Base-by-base conservation (phyloP, 2,329 filamentous ascomycete genomes). In the Cercospora sp. region DNA sequence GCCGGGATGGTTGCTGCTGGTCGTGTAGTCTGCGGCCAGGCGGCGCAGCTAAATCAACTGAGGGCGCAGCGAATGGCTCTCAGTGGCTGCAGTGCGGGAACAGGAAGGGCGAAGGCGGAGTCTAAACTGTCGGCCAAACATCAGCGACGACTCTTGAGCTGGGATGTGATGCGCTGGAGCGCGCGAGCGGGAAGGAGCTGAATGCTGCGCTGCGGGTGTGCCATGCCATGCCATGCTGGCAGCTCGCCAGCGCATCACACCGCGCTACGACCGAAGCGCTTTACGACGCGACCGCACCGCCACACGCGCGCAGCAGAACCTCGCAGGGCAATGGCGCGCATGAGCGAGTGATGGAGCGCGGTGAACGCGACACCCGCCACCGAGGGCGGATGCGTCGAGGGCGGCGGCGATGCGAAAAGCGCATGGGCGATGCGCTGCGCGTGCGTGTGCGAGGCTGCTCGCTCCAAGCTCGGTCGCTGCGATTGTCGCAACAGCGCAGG, bases 181-280 rank as follows among this genome's bases (percentile, higher is more conserved):
- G 67, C 67, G 66, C 60, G 53, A 61, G 63, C 69, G 69, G 72
- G 66, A 70, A 53, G 61, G 67, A 70, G 69, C 62, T 36, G 72
- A 69, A 64, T 67, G 67, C 69, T 73, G 73, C 72, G 68, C 59
- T 67, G 66, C 70, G 68, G 70, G 68, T 63, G 31, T 61, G 74
- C 72, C 75, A 74, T 67, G 72, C 70, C 69, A 76, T 72, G 72
- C 70, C 69, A 76, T 72, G 70, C 61, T 36, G 53, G 70, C 73
- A 70, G 70, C 69, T 72, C 67, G 70, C 68, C 72, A 73, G 69
- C 72, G 71, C 73, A 74, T 74, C 69, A 69, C 70, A 58, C 26
- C 13, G 30, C 53, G 53, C 53, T 30, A 33, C 53, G 26, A 26
- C 53, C 53, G 53, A 58, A 51, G 45, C 45, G 18, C 20, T 13